Evolutionary conservation across 805 yeast genomes (phyloP).

Genomic region (Diddensiella caesifluorescens): DNA sequence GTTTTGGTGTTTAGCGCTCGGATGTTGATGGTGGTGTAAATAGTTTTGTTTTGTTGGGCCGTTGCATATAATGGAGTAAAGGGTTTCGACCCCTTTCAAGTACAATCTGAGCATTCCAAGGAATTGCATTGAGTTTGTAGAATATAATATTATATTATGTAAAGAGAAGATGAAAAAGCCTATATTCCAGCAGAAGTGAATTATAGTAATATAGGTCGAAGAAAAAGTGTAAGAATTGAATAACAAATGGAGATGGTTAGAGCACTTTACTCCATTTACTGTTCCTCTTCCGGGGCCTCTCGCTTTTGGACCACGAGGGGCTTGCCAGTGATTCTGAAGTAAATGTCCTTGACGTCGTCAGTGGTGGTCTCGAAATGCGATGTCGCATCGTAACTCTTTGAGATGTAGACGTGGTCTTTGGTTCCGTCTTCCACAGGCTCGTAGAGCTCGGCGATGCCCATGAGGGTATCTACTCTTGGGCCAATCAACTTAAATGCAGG

Average conservation of each 20-base stretch:
- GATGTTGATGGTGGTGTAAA: no score
- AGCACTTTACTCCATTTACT: background rate
- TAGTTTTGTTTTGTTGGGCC: no score
- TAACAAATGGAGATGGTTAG: background rate
- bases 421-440: constrained; percentile 85
- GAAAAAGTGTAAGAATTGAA: no score
- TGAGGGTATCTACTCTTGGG: constrained; percentile 68
- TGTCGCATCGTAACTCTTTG: constrained; percentile 87
- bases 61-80: no score
- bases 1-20: no score
- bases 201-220: no score
- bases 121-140: no score
- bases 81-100: no score
- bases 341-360: constrained; percentile 92
- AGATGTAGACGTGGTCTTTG: constrained; percentile 69
- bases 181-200: no score
- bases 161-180: no score
- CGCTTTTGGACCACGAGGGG: constrained; percentile 83
- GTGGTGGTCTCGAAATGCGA: constrained; percentile 96
- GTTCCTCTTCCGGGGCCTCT: constrained; percentile 51
- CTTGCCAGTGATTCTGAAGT: constrained; percentile 86
- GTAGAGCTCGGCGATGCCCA: constrained; percentile 89
- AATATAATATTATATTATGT: no score
- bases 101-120: no score
- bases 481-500: constrained; percentile 92